A percentile compares a stretch with the other conserved stretches of the same genome.
phyloP scores from a whole-genome alignment of 2,329 filamentous ascomycete genomes.

The Fusarium virguliforme region DNA sequence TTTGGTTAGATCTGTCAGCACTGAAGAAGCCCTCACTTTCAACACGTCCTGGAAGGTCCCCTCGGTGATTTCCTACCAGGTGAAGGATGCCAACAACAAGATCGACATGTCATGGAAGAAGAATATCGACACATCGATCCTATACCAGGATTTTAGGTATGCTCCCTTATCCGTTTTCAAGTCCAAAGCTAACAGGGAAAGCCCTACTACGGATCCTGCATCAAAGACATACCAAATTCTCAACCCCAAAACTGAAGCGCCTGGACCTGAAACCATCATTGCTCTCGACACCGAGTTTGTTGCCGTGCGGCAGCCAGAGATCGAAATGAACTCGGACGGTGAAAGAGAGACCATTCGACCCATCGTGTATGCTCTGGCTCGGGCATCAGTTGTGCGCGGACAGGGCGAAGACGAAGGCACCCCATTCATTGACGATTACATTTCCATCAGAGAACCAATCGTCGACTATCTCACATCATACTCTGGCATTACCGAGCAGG shows the following conservation, averaged over 20 bases:
- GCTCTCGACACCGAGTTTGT: slow-evolving; percentile 98
- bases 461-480: slow-evolving; percentile 96
- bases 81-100: slow-evolving; percentile 84
- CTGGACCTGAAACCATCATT: slow-evolving; percentile 80
- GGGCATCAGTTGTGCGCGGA: slow-evolving; percentile 91
- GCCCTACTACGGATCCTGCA: slow-evolving; percentile 56
- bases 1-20: slow-evolving; percentile 83
- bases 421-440: slow-evolving; percentile 98
- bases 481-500: slow-evolving; percentile 89
- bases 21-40: slow-evolving; percentile 90
- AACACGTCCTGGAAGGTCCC: slow-evolving; percentile 94
- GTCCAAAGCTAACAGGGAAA: slow-evolving; percentile 50
- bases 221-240: slow-evolving; percentile 74
- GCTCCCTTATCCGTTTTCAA: slow-evolving; percentile 28
- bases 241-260: slow-evolving; percentile 73
- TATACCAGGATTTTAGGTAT: slow-evolving; percentile 80
- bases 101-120: slow-evolving; percentile 91
- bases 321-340: slow-evolving; percentile 95
- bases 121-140: slow-evolving; percentile 84
- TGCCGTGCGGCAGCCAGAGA: slow-evolving; percentile 90
- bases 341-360: slow-evolving; percentile 91
- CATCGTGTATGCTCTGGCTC: slow-evolving; percentile 90
- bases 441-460: slow-evolving; percentile 89
- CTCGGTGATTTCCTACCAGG: slow-evolving; percentile 88
- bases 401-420: slow-evolving; percentile 82